A percentile compares a stretch with the other conserved stretches of the same genome.
These are phyloP conservation scores for Penstemon barbatus DNA, from an alignment of 257 asterid species.

Conservation along the genomic window DNA sequence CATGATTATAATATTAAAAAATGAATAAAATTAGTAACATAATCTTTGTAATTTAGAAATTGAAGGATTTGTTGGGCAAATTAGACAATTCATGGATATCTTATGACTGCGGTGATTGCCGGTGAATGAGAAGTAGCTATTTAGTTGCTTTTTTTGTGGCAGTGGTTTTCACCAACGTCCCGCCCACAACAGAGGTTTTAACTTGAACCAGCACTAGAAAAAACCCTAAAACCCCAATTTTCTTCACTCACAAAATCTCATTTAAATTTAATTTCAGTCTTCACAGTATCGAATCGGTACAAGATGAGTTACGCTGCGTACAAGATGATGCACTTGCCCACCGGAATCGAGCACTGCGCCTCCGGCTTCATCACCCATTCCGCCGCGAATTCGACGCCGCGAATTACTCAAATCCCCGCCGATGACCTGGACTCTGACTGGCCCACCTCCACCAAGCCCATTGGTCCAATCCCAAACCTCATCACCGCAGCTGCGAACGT, in stretches of 20 bases:
- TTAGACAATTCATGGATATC: too few species aligned
- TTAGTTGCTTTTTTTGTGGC: too few species aligned
- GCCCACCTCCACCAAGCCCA: conserved; percentile 53
- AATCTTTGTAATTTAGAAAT: too few species aligned
- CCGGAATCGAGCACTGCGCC: conserved; percentile 88
- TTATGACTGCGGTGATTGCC: too few species aligned
- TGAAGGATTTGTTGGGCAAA: too few species aligned
- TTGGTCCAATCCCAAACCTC: conserved; percentile 81
- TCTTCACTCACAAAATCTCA: conserved; percentile 13
- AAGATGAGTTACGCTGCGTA: conserved; percentile 87
- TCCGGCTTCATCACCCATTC: conserved; percentile 85
- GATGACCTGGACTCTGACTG: conserved; percentile 84
- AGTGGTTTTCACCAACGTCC: background rate
- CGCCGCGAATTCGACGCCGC: conserved; percentile 55
- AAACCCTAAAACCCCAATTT: conserved; percentile 35
- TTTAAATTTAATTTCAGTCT: background rate
- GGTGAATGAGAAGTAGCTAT: too few species aligned
- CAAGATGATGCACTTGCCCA: conserved; percentile 89
- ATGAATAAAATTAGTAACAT: too few species aligned
- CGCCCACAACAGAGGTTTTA: conserved; percentile 32
- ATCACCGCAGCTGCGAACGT: conserved; percentile 74
- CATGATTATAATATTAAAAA: too few species aligned
- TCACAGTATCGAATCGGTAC: conserved; percentile 10
- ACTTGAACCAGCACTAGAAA: conserved; percentile 12
- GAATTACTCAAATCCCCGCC: conserved; percentile 44